phyloP scores from a whole-genome alignment of 371 early-diverging fungal genomes.

The Mucor sp. region DNA sequence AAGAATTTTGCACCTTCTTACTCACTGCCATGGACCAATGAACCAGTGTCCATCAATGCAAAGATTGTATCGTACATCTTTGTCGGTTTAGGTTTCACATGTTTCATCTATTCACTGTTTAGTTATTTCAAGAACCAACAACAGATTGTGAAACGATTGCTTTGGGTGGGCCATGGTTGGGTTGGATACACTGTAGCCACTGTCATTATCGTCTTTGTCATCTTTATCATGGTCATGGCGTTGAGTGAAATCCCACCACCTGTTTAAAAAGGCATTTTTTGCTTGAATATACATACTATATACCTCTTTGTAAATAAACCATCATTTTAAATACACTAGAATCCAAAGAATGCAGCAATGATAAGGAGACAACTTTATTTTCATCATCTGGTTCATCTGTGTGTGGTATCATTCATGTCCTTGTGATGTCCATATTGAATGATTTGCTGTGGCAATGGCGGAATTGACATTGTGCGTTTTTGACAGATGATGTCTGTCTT shows the following conservation, averaged over 20 bases:
- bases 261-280: neutral
- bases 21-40: constrained; percentile 40
- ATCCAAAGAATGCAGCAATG: neutral
- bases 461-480: neutral
- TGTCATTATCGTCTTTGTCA: constrained; percentile 38
- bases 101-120: constrained; percentile 28
- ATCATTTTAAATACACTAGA: neutral
- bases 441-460: neutral
- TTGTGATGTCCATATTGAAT: neutral
- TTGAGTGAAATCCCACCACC: constrained; percentile 22
- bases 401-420: neutral
- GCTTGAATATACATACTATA: neutral
- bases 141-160: constrained; percentile 31
- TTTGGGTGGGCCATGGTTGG: constrained; percentile 47
- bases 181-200: constrained; percentile 38
- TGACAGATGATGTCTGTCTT: neutral
- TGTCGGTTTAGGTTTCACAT: constrained; percentile 36
- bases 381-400: neutral
- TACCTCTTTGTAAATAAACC: constrained; percentile 7
- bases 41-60: constrained; percentile 19
- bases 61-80: constrained; percentile 38
- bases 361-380: neutral
- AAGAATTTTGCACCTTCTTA: constrained; percentile 43
- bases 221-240: constrained; percentile 42
- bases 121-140: constrained; percentile 44